Evolutionary conservation across 106 monocot genomes (phyloP).

Genomic region (Allium sativum): DNA sequence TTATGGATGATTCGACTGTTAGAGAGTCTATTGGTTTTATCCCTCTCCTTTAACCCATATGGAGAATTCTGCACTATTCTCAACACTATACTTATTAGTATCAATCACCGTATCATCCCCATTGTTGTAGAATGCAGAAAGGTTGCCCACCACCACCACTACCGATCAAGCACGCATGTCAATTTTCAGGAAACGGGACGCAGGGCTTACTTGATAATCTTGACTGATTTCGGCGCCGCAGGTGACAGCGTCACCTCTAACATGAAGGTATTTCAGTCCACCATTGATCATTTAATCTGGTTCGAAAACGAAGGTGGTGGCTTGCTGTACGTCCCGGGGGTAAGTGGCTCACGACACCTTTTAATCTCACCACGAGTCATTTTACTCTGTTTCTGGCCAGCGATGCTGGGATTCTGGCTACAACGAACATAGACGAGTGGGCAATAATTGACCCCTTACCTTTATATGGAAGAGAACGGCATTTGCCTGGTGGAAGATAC

Average conservation of each 20-base stretch:
- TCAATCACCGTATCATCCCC: too few species aligned
- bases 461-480: constrained; percentile 68
- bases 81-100: too few species aligned
- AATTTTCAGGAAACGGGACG: not conserved
- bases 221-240: constrained; percentile 55
- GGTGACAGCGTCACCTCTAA: constrained; percentile 59
- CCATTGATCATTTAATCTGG: constrained; percentile 30
- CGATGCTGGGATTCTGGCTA: constrained; percentile 43
- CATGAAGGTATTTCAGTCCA: constrained; percentile 45
- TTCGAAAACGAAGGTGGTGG: constrained; percentile 33
- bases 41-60: too few species aligned
- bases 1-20: too few species aligned
- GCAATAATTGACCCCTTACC: constrained; percentile 61
- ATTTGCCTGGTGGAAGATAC: constrained; percentile 57
- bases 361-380: constrained; percentile 70
- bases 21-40: too few species aligned
- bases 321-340: constrained; percentile 56
- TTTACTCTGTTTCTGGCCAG: constrained; percentile 62
- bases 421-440: constrained; percentile 34
- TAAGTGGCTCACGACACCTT: constrained; percentile 64
- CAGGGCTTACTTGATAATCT: constrained; percentile 8
- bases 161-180: too few species aligned
- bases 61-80: too few species aligned
- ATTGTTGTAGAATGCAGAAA: too few species aligned
- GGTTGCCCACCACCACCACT: too few species aligned